phyloP scores from a whole-genome alignment of 306 rosid species.

The Heteromeles arbutifolia region DNA sequence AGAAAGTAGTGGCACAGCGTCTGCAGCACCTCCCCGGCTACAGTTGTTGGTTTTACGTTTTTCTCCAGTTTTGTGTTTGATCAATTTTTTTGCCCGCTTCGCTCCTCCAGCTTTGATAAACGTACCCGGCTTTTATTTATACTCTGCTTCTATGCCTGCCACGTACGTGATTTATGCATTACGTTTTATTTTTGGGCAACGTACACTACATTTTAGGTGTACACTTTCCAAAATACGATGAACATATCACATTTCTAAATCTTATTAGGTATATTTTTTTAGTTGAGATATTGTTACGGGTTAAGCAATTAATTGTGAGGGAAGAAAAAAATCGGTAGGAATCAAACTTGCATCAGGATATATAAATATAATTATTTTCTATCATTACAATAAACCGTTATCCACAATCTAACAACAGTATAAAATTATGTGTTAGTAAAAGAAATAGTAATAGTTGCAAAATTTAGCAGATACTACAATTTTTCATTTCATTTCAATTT shows the following conservation, averaged over 20 bases:
- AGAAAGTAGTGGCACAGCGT: neutral
- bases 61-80: slow-evolving; percentile 1
- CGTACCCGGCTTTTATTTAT: neutral
- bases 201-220: neutral
- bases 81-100: slow-evolving; percentile 22
- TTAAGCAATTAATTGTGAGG: too few species aligned
- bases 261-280: too few species aligned
- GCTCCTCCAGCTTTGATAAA: slow-evolving; percentile 1
- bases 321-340: too few species aligned
- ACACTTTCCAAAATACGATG: neutral
- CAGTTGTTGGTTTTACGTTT: neutral
- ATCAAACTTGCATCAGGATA: too few species aligned
- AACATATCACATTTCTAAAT: neutral
- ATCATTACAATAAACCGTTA: too few species aligned
- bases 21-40: neutral
- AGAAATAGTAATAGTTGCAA: too few species aligned
- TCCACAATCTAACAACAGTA: too few species aligned
- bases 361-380: too few species aligned
- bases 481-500: too few species aligned
- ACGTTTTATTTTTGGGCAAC: neutral
- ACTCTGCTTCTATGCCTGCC: neutral
- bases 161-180: neutral
- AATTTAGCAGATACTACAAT: too few species aligned
- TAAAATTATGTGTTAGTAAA: too few species aligned
- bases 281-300: too few species aligned